Evolutionary conservation across 805 yeast species (phyloP).

Genomic region (Debaryomyces hansenii): DNA sequence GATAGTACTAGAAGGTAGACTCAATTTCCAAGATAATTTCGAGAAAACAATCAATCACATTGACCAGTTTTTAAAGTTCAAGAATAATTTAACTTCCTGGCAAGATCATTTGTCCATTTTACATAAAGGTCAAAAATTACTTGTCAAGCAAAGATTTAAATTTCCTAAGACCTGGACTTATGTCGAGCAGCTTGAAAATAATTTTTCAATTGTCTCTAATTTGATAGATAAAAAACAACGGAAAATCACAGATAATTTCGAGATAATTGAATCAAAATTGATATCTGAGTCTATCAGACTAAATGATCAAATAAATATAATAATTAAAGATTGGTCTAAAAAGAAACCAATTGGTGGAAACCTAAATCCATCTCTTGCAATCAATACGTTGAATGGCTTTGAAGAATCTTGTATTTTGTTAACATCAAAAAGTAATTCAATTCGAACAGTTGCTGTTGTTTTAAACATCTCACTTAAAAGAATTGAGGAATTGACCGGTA

Average conservation of each 20-base stretch:
- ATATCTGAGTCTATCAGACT: conserved; percentile 40
- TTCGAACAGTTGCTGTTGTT: conserved; percentile 20
- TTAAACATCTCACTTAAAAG: conserved; percentile 31
- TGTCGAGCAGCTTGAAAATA: conserved; percentile 61
- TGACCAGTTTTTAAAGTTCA: conserved; percentile 19
- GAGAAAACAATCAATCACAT: conserved; percentile 40
- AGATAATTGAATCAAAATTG: conserved; percentile 42
- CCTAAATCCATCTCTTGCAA: conserved; percentile 44
- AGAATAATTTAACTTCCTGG: conserved; percentile 15
- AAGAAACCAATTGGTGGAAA: conserved; percentile 48
- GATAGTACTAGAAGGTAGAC: conserved; percentile 26
- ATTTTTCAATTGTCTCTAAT: conserved; percentile 41
- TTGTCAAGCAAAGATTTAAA: conserved; percentile 45
- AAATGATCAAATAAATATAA: conserved; percentile 23
- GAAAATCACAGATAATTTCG: conserved; percentile 42
- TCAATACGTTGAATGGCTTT: conserved; percentile 32
- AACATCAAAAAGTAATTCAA: conserved; percentile 20
- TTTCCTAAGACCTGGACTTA: conserved; percentile 57
- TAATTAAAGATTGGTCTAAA: conserved; percentile 48
- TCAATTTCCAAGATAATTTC: conserved; percentile 36
- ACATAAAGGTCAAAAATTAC: conserved; percentile 31
- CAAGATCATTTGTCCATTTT: conserved; percentile 10
- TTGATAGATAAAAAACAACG: conserved; percentile 33
- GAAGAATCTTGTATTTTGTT: conserved; percentile 13
- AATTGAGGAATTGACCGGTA: conserved; percentile 23